Evolutionary conservation across 257 asterid genomes (phyloP), one percentile per base, ranked within the genome.

Genomic region (Solanum appendiculatum): DNA sequence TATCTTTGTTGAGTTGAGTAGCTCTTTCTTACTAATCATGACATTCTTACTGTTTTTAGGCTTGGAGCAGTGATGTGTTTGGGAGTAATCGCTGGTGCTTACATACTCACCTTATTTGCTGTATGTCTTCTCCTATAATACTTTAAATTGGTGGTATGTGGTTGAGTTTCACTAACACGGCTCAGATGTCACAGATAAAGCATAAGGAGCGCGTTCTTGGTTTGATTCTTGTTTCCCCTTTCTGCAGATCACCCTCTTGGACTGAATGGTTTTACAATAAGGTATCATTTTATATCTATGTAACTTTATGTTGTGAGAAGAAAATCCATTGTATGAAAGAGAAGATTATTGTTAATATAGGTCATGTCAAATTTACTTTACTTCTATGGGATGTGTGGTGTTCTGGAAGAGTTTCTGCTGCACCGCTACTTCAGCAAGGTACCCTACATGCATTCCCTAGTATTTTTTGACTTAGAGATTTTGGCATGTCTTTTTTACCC

Each of bases 81-180:
- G 99, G 99, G 99, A 86, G 99, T 92, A 74, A 91, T 89, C 89
- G 99, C 98, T 40, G 99, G 99, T 74, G 99, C 98, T 91, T 96
- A 96, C 92, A 86, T 96, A 88, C 95, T 96, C 86, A 91, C 98
- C 86, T 84, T 94, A 87, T 95, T 96, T 86, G 95, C 99, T 56
- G 99, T 96, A 93, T 20, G 98, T 91, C 86, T 58, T 68, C 39
- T 84, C 64, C 64, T 44, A 78, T 27, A 46, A 46, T 78, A 4
- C 64, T 78, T 44, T 44, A 15, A 27, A 25, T 44, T 16, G 58
- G 75, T 77, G 58, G 83, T 40, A 40, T 77, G 27, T 21, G 40
- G 39, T 44, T 78, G 42, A 42, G 21, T 72, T 77, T 86, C 72
- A 39, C 54, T 86, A n/a, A 86, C 39, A 39, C 70, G n/a, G 27